These are phyloP conservation scores for Starmerella apicola DNA, from an alignment of 805 yeast species.

Conservation along the genomic window DNA sequence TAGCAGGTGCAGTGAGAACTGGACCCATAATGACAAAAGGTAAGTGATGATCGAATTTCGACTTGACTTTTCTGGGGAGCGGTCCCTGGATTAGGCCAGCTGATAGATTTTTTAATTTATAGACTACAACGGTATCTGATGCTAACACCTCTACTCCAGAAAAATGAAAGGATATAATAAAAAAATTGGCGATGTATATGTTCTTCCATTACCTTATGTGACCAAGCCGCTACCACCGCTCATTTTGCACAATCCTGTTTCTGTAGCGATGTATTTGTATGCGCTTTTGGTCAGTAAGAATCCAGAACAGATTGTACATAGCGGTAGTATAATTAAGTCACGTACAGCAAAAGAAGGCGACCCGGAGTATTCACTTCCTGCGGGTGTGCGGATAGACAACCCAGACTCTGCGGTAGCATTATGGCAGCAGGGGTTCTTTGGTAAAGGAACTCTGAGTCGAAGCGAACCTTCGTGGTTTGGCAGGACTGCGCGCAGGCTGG, in stretches of 20 bases:
- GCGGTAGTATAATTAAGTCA: constrained; percentile 13
- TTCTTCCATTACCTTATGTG: constrained; percentile 45
- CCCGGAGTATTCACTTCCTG: neutral
- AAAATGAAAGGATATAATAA: constrained; percentile 13
- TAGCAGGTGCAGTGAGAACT: no score
- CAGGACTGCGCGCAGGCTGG: constrained; percentile 49
- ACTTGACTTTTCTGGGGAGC: constrained; percentile 23
- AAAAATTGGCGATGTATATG: constrained; percentile 14
- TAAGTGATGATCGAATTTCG: constrained; percentile 21
- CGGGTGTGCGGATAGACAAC: constrained; percentile 28
- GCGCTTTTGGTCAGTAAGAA: constrained; percentile 17
- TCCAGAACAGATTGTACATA: constrained; percentile 16
- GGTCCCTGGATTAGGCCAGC: constrained; percentile 20
- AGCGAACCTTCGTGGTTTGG: constrained; percentile 84
- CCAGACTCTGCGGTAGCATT: constrained; percentile 40
- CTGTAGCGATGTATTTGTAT: constrained; percentile 40
- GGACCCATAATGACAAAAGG: constrained; percentile 12
- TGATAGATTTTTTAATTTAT: constrained; percentile 25
- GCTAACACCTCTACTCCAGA: constrained; percentile 16
- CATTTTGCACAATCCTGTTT: constrained; percentile 54
- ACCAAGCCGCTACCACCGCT: constrained; percentile 39
- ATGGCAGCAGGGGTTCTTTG: constrained; percentile 86
- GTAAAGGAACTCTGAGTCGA: constrained; percentile 79
- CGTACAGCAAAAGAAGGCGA: constrained; percentile 4
- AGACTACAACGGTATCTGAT: constrained; percentile 98